Evolutionary conservation across 306 rosid species (phyloP).

Genomic region (Casuarina glauca): DNA sequence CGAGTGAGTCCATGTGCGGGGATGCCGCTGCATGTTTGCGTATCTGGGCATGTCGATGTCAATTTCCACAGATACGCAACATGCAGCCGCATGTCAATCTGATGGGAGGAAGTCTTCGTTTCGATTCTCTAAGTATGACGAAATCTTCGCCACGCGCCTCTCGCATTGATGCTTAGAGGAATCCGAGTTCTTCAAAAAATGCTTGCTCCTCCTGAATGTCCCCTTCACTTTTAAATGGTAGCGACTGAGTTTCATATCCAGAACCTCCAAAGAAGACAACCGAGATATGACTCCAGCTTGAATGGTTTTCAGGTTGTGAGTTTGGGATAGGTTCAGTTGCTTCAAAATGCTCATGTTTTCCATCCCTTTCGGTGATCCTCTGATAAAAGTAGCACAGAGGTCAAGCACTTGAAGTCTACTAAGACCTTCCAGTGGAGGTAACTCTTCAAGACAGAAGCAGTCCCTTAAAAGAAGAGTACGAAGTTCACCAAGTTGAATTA

Average conservation of each 20-base stretch:
- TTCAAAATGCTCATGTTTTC: constrained; percentile 14
- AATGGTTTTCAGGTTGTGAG: constrained; percentile 6
- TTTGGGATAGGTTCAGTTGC: constrained; percentile 22
- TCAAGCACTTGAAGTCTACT: constrained; percentile 21
- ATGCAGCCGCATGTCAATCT: no score
- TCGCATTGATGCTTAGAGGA: background rate
- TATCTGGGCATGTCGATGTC: no score
- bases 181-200: constrained; percentile 21
- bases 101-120: no score
- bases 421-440: constrained; percentile 16
- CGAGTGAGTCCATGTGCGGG: no score
- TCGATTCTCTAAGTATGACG: no score
- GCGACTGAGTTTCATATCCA: constrained; percentile 9
- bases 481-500: constrained; percentile 9
- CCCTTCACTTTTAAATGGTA: background rate
- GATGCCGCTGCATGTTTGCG: no score
- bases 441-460: constrained; percentile 12
- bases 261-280: constrained; percentile 22
- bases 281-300: constrained; percentile 10
- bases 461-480: constrained; percentile 9
- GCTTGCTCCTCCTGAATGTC: background rate
- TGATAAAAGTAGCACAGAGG: constrained; percentile 14
- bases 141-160: no score
- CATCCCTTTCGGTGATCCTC: constrained; percentile 14
- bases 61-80: no score